phyloP scores from a whole-genome alignment of 2,329 filamentous ascomycete species.

The Clonostachys solani region DNA sequence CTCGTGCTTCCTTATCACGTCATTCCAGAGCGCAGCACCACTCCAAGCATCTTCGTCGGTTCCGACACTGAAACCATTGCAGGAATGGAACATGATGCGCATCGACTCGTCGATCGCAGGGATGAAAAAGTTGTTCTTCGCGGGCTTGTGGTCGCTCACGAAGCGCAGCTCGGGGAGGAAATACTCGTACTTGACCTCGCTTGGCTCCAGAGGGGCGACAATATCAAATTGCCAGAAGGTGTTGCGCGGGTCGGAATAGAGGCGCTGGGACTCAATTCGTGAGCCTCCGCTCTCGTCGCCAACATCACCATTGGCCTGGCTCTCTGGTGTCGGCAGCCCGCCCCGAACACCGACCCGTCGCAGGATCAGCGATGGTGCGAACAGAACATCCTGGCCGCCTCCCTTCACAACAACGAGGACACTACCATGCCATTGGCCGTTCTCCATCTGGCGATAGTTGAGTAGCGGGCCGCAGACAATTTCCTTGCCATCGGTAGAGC shows the following conservation, averaged over 20 bases:
- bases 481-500: slow-evolving; percentile 44
- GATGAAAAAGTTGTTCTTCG: slow-evolving; percentile 74
- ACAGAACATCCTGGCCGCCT: slow-evolving; percentile 54
- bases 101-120: slow-evolving; percentile 81
- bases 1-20: slow-evolving; percentile 79
- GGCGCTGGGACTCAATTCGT: slow-evolving; percentile 37
- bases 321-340: slow-evolving; percentile 8
- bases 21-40: slow-evolving; percentile 91
- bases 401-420: slow-evolving; percentile 78
- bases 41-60: slow-evolving; percentile 84
- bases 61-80: slow-evolving; percentile 91
- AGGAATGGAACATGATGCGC: slow-evolving; percentile 98
- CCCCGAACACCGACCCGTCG: slow-evolving; percentile 31
- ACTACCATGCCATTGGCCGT: slow-evolving; percentile 75
- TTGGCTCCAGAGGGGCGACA: slow-evolving; percentile 65
- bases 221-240: slow-evolving; percentile 96
- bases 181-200: slow-evolving; percentile 78
- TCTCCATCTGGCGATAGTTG: slow-evolving; percentile 74
- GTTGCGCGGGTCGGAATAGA: slow-evolving; percentile 62
- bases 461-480: slow-evolving; percentile 70
- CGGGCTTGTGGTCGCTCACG: slow-evolving; percentile 49
- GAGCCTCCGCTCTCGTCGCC: slow-evolving; percentile 18
- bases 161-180: slow-evolving; percentile 63
- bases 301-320: slow-evolving; percentile 15
- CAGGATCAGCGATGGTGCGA: slow-evolving; percentile 54